These are phyloP conservation scores for Capsicum baccatum DNA, from an alignment of 257 asterid genomes.

Conservation along the genomic window DNA sequence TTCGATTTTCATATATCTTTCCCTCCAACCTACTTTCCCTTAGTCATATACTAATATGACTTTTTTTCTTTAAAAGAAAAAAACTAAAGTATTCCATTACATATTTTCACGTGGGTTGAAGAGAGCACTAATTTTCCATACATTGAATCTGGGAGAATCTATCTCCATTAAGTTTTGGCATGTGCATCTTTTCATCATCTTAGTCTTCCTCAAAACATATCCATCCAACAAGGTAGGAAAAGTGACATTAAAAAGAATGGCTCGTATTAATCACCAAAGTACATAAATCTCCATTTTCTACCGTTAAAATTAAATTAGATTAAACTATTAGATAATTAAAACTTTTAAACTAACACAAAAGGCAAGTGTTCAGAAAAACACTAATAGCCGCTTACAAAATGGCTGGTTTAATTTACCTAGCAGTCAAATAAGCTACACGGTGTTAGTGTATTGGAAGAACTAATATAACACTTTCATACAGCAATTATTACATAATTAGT, in stretches of 20 bases:
- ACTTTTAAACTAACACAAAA: slow-evolving; percentile 13
- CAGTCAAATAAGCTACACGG: background rate
- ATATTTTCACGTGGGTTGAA: background rate
- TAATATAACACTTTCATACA: background rate
- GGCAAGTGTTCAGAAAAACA: background rate
- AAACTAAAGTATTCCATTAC: too few species aligned
- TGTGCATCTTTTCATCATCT: background rate
- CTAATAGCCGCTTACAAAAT: background rate
- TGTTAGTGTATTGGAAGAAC: background rate
- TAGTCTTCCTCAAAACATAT: background rate
- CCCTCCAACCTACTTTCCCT: too few species aligned
- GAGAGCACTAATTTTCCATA: background rate
- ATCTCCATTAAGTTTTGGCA: background rate
- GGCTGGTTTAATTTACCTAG: slow-evolving; percentile 1
- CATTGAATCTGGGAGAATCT: slow-evolving; percentile 17
- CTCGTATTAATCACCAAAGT: background rate
- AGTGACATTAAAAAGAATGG: background rate
- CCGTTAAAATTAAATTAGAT: background rate
- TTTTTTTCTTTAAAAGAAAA: too few species aligned
- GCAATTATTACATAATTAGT: slow-evolving; percentile 14
- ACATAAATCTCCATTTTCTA: background rate
- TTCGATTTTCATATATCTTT: too few species aligned
- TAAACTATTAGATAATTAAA: background rate
- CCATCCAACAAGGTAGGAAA: slow-evolving; percentile 27
- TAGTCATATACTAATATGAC: too few species aligned